Percentiles rank a stretch among this genome's conserved stretches.
Evolutionary conservation across 345 rosid species (phyloP).

Genomic region (Garcia nutans): DNA sequence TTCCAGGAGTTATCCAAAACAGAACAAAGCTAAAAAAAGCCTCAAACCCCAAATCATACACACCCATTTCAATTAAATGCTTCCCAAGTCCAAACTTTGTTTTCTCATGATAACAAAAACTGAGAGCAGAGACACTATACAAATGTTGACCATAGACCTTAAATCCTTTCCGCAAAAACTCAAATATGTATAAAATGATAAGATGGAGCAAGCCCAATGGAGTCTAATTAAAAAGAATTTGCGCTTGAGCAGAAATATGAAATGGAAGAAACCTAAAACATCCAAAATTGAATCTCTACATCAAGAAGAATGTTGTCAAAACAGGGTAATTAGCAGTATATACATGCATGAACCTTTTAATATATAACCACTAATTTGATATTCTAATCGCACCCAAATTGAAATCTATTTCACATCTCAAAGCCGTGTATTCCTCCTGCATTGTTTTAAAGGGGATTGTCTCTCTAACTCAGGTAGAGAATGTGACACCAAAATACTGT

Average conservation of each 20-base stretch:
- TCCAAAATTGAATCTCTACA: neutral
- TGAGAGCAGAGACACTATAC: neutral
- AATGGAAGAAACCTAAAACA: neutral
- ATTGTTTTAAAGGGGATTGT: neutral
- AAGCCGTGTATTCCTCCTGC: neutral
- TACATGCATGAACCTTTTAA: neutral
- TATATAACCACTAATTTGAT: neutral
- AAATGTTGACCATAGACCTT: neutral
- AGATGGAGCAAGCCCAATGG: no score
- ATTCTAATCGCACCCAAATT: neutral
- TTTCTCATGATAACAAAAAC: neutral
- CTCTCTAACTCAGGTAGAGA: conserved; percentile 1
- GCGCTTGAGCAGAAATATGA: neutral
- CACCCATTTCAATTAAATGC: neutral
- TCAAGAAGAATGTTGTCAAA: neutral
- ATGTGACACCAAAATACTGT: neutral
- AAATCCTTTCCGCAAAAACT: neutral
- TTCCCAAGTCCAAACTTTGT: neutral
- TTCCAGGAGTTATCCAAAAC: neutral
- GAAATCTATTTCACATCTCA: neutral
- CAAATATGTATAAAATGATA: neutral
- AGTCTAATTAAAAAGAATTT: neutral
- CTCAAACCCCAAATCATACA: neutral
- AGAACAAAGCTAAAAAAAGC: neutral
- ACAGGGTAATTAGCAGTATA: neutral